Percentiles rank a stretch among this genome's conserved stretches.
phyloP scores from a whole-genome alignment of 2,329 filamentous ascomycete species.

The Venturia aucupariae region DNA sequence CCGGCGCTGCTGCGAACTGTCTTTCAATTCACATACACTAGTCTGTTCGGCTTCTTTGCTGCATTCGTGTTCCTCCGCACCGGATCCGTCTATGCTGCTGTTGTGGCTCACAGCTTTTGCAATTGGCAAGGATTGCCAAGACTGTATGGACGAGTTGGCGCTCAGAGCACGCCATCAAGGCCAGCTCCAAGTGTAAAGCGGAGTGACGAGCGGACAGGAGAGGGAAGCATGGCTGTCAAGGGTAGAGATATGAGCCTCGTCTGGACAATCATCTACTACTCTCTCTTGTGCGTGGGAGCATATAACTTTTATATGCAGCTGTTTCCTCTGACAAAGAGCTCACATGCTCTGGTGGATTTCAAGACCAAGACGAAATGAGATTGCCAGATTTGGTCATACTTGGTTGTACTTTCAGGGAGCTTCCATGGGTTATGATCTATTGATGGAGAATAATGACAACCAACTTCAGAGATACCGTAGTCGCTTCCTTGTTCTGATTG shows the following conservation, averaged over 20 bases:
- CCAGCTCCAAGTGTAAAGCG: constrained; percentile 22
- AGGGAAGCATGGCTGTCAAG: constrained; percentile 28
- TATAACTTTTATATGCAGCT: constrained; percentile 61
- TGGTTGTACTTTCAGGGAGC: not conserved
- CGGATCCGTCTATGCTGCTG: constrained; percentile 66
- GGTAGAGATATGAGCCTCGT: constrained; percentile 28
- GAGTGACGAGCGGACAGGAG: constrained; percentile 21
- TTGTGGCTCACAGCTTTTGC: constrained; percentile 77
- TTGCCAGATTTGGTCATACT: not conserved
- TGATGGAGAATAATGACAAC: not conserved
- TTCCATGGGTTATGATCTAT: not conserved
- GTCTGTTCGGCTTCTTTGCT: constrained; percentile 85
- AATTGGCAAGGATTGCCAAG: constrained; percentile 86
- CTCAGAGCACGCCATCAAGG: constrained; percentile 37
- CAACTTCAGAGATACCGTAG: not conserved
- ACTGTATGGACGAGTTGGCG: constrained; percentile 66
- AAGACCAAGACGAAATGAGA: not conserved
- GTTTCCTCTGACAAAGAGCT: constrained; percentile 62
- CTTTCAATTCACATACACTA: constrained; percentile 84
- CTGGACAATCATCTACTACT: constrained; percentile 76
- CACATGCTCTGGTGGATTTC: constrained; percentile 35
- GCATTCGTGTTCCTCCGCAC: constrained; percentile 83
- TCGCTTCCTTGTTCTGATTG: too few relatives aligned
- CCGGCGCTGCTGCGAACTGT: constrained; percentile 61
- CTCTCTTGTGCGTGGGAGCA: constrained; percentile 62